Evolutionary conservation across 768 basidiomycete genomes (phyloP).

Genomic region (Tricholoma sp.): DNA sequence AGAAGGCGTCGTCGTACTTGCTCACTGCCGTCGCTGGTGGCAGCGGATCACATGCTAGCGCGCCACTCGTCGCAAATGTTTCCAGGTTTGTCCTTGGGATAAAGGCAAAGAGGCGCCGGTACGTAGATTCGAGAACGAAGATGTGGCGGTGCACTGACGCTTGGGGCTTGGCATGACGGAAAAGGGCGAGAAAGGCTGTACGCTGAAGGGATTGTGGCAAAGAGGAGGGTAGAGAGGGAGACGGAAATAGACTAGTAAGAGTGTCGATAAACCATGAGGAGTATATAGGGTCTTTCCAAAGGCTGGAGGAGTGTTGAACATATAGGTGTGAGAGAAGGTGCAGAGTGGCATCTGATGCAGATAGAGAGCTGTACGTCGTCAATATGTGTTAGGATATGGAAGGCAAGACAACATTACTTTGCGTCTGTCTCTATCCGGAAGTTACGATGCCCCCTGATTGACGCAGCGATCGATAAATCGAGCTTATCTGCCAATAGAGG

Average conservation of each 20-base stretch:
- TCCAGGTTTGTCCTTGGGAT: conserved; percentile 55
- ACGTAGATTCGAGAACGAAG: conserved; percentile 62
- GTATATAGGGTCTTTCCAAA: conserved; percentile 77
- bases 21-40: conserved; percentile 63
- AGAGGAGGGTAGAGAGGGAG: conserved; percentile 27
- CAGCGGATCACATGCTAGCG: conserved; percentile 80
- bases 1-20: conserved; percentile 67
- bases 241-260: conserved; percentile 37
- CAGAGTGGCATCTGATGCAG: conserved; percentile 41
- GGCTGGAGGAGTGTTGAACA: conserved; percentile 62
- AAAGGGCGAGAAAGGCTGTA: conserved; percentile 32
- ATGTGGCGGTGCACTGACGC: conserved; percentile 70
- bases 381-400: neutral
- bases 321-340: conserved; percentile 90
- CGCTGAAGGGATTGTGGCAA: conserved; percentile 30
- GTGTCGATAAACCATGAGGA: conserved; percentile 68
- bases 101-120: conserved; percentile 62
- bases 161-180: conserved; percentile 34
- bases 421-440: conserved; percentile 70
- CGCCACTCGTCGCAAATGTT: conserved; percentile 27
- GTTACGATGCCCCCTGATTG: conserved; percentile 53
- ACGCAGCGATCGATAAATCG: conserved; percentile 57
- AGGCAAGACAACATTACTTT: conserved; percentile 32
- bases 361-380: conserved; percentile 27
- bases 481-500: conserved; percentile 84